Conservation (phyloP, 169 alveolate genomes). For the Plasmodium gonderi region DNA sequence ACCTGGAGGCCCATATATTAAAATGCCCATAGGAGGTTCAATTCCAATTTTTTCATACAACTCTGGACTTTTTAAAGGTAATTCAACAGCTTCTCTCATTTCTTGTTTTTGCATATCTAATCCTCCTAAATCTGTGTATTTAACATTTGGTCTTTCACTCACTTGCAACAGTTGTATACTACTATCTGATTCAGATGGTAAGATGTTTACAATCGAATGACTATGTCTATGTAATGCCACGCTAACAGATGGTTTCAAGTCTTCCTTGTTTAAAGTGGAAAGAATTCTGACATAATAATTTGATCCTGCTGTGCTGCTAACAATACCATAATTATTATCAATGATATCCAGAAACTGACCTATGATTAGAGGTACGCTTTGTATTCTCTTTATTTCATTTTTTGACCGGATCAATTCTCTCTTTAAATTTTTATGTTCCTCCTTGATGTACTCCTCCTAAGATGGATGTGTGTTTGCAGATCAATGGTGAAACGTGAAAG, state of each 20-base stretch:
- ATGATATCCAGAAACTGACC: conserved; percentile 99
- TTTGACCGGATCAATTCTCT: conserved; percentile 96
- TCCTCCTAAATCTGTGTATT: conserved; percentile 99
- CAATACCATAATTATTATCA: conserved; percentile 97
- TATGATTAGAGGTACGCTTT: conserved; percentile 98
- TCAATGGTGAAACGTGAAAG: background rate
- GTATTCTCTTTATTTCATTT: conserved; percentile 97
- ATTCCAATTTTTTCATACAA: conserved; percentile 98
- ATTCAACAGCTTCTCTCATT: conserved; percentile 98
- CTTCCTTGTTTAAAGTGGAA: conserved; percentile 98
- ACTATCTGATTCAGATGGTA: conserved; percentile 99
- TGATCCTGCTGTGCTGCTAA: conserved; percentile 97
- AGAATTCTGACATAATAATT: conserved; percentile 97
- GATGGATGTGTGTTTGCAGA: background rate
- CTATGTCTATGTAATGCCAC: conserved; percentile 99
- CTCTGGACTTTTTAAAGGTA: conserved; percentile 99
- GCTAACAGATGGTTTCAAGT: conserved; percentile 96
- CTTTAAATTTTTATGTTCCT: conserved; percentile 97
- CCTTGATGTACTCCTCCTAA: conserved; percentile 96
- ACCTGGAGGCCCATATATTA: conserved; percentile 99
- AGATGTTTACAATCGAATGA: conserved; percentile 97
- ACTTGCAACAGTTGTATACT: conserved; percentile 97
- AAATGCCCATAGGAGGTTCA: conserved; percentile 99
- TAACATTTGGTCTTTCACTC: conserved; percentile 98
- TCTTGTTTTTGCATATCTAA: conserved; percentile 98